phyloP scores from a whole-genome alignment of 805 yeast species.

The Saccharomycopsis sp. region DNA sequence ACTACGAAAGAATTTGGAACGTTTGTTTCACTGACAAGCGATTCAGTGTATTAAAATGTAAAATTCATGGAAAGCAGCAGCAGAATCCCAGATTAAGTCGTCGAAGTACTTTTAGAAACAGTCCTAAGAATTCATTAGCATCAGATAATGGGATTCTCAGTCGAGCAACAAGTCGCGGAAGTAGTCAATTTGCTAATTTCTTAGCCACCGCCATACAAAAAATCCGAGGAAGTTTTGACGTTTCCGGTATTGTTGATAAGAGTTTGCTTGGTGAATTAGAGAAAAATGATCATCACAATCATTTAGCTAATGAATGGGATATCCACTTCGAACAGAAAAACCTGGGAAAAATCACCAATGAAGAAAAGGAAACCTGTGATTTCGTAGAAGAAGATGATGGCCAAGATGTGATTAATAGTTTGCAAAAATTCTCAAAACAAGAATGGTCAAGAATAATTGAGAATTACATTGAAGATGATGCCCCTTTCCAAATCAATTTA shows the following conservation, averaged over 20 bases:
- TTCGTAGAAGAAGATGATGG: neutral
- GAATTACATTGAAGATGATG: slow-evolving; percentile 35
- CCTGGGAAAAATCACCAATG: neutral
- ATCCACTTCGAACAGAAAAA: neutral
- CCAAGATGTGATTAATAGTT: neutral
- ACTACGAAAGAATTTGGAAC: slow-evolving; percentile 19
- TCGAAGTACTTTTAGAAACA: no score
- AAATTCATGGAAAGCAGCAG: neutral
- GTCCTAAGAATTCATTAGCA: neutral
- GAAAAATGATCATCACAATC: neutral
- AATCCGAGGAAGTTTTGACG: slow-evolving; percentile 14
- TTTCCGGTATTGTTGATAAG: slow-evolving; percentile 9
- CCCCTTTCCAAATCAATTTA: slow-evolving; percentile 44
- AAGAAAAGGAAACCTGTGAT: neutral
- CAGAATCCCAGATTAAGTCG: no score
- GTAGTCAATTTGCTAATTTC: neutral
- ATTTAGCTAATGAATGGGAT: neutral
- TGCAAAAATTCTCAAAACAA: slow-evolving; percentile 1
- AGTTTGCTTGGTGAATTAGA: neutral
- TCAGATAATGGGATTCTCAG: neutral
- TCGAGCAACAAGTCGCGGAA: neutral
- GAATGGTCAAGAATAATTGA: slow-evolving; percentile 29
- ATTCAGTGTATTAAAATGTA: slow-evolving; percentile 13
- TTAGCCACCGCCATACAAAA: neutral
- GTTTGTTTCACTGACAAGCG: slow-evolving; percentile 12